These are phyloP conservation scores for Lentinula guzmanii DNA, from an alignment of 768 basidiomycete genomes.

Conservation along the genomic window DNA sequence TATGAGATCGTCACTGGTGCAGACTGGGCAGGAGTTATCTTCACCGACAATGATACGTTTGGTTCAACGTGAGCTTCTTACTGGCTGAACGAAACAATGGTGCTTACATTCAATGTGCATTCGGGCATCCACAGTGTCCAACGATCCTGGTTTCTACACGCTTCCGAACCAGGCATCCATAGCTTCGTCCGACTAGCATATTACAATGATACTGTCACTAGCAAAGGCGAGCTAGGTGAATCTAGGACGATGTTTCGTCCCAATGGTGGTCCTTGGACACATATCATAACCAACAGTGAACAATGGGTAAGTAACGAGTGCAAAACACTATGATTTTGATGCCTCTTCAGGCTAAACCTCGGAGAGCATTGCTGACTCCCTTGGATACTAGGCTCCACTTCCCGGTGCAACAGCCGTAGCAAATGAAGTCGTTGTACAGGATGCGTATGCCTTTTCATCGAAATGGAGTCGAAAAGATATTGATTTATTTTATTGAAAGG, in stretches of 20 bases:
- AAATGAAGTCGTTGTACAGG: slow-evolving; percentile 15
- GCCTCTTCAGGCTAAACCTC: background rate
- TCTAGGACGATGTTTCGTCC: slow-evolving; percentile 25
- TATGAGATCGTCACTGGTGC: slow-evolving; percentile 7
- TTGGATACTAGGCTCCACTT: slow-evolving; percentile 13
- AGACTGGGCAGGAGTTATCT: slow-evolving; percentile 18
- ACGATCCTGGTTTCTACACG: slow-evolving; percentile 21
- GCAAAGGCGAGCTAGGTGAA: slow-evolving; percentile 17
- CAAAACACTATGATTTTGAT: too few species aligned
- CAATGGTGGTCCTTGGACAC: slow-evolving; percentile 17
- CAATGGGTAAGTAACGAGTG: slow-evolving; percentile 14
- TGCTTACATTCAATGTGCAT: background rate
- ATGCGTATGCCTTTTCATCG: slow-evolving; percentile 12
- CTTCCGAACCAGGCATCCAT: slow-evolving; percentile 19
- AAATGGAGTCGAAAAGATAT: background rate
- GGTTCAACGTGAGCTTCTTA: slow-evolving; percentile 4
- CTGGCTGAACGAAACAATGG: background rate
- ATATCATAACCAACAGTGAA: slow-evolving; percentile 18
- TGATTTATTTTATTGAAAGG: slow-evolving; percentile 2
- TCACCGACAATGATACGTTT: slow-evolving; percentile 18
- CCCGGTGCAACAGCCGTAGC: slow-evolving; percentile 14
- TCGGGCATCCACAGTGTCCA: slow-evolving; percentile 11
- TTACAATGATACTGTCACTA: slow-evolving; percentile 13
- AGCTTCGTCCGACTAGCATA: slow-evolving; percentile 19
- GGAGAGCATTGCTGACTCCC: background rate